Evolutionary conservation across 1,284 basidiomycete genomes (phyloP), one percentile per base, ranked within the genome.

Genomic region (Phylloporus sp.): DNA sequence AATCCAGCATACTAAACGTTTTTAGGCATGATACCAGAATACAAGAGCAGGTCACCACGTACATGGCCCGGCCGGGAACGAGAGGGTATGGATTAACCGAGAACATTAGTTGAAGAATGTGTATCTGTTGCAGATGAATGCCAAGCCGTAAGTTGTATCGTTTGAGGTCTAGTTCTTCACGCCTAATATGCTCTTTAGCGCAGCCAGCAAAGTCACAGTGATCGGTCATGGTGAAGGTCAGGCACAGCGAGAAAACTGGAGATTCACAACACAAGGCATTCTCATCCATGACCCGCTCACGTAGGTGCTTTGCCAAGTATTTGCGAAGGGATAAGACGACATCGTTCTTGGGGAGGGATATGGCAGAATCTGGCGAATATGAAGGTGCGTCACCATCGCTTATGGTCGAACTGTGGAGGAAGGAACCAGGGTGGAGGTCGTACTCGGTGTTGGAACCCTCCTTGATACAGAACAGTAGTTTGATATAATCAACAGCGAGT

Each of bases 111-210:
- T 85, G 82, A 62, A 84, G 78, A 12, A 89, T 84, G 45, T 80
- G 66, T 5, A 88, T 83, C 66, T 88, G 87, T 60, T 84, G 82
- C 2, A 89, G 72, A 71, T 85, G 81, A 25, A 86, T 73, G 5
- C 81, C 76, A 8, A 88, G 75, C 5, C 82, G 83, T 7, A 65
- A 17, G 52, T 84, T 82, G 69, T 84, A 87, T 67, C 74, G 78
- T 20, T 72, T 74, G 0, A 72, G 45, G 56, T 76, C 73, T 55
- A 84, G 69, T 10, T 73, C 61, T 1, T 67, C 65, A 1, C 69
- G 20, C 10, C 68, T 56, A 19, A 81, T 65, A 66, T 88, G 87
- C 5, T 81, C 78, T 39, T 77, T 75, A 12, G 77, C 76, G 66
- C 87, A 88, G 0, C 75, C 60, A 0, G 5, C 1, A 6, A 80